Evolutionary conservation across 306 rosid species (phyloP).

Genomic region (Abrus precatorius): DNA sequence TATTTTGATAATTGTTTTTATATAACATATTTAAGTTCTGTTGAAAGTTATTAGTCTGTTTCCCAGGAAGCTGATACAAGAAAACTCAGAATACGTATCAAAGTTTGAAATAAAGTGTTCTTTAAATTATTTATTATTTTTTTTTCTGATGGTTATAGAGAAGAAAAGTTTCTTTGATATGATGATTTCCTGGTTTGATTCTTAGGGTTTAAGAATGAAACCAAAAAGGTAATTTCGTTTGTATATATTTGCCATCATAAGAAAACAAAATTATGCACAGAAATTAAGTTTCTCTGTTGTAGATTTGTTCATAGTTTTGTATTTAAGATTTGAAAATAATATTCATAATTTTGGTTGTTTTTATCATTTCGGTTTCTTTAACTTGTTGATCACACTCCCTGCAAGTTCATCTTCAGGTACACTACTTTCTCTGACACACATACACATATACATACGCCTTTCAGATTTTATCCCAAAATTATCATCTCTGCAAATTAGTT

Average conservation of each 20-base stretch:
- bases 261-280: not conserved
- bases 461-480: not conserved
- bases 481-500: not conserved
- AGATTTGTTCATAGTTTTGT: conserved; percentile 4
- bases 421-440: conserved; percentile 21
- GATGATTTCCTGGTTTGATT: not conserved
- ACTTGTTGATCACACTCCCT: not conserved
- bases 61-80: not conserved
- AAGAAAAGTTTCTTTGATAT: not conserved
- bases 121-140: not conserved
- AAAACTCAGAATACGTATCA: not conserved
- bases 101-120: not conserved
- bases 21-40: not conserved
- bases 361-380: not conserved
- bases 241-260: not conserved
- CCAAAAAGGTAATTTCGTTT: not conserved
- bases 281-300: not conserved
- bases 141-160: not conserved
- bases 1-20: not conserved
- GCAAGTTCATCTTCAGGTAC: conserved; percentile 20
- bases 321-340: not conserved
- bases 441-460: not conserved
- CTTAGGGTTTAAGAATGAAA: conserved; percentile 40
- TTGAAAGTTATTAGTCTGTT: not conserved
- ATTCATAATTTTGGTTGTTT: not conserved